phyloP scores from a whole-genome alignment of 257 asterid genomes.

The Sherardia arvensis region DNA sequence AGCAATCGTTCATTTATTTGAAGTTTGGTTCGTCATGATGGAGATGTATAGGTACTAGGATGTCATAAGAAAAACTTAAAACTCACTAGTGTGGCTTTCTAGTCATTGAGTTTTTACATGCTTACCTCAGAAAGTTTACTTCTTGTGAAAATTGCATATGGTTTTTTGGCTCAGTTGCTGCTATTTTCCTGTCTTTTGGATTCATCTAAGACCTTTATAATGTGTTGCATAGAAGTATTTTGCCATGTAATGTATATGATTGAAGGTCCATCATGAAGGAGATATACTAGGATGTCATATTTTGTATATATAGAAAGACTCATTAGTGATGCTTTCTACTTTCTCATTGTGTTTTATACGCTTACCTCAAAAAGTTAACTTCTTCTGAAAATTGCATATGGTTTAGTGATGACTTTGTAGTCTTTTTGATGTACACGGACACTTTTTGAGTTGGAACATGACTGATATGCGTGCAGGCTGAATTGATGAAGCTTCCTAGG shows the following conservation, averaged over 20 bases:
- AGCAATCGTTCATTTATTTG: neutral
- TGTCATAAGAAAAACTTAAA: too few species aligned
- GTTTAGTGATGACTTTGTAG: neutral
- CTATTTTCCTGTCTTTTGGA: too few species aligned
- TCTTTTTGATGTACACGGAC: neutral
- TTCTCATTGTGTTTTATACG: neutral
- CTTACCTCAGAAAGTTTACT: too few species aligned
- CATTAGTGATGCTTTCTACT: too few species aligned
- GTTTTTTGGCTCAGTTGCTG: too few species aligned
- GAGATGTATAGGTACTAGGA: neutral
- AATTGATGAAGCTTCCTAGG: conserved; percentile 64
- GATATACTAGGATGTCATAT: neutral
- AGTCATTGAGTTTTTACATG: too few species aligned
- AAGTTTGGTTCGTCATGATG: neutral
- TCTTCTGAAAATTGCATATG: neutral
- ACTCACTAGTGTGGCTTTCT: too few species aligned
- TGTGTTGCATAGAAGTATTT: too few species aligned
- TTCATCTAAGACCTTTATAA: too few species aligned
- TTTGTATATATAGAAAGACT: too few species aligned
- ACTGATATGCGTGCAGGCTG: conserved; percentile 34
- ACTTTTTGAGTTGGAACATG: neutral
- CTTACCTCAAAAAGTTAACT: neutral
- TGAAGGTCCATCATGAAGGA: neutral
- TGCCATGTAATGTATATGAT: too few species aligned
- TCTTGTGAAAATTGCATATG: neutral